Conservation (phyloP, 805 yeast genomes). For the Citeromyces nyonsensis region DNA sequence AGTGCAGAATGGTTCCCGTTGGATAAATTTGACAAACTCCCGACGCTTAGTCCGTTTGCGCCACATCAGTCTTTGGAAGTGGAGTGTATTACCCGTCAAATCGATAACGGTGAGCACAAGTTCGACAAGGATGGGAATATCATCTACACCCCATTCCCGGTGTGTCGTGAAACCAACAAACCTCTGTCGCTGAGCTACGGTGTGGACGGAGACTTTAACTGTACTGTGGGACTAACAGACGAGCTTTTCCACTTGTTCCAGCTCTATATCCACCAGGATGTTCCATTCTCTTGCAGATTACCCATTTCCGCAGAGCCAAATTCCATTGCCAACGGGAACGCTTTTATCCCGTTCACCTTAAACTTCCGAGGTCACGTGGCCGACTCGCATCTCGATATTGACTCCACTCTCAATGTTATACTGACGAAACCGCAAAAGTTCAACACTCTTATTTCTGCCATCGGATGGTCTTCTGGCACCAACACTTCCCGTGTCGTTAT, state of each 20-base stretch:
- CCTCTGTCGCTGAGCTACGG: slow-evolving; percentile 44
- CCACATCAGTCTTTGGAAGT: slow-evolving; percentile 27
- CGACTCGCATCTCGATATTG: slow-evolving; percentile 56
- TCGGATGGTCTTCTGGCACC: slow-evolving; percentile 46
- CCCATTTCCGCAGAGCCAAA: slow-evolving; percentile 30
- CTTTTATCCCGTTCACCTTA: slow-evolving; percentile 42
- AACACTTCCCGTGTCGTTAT: slow-evolving; percentile 47
- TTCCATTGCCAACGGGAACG: slow-evolving; percentile 19
- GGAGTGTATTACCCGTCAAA: slow-evolving; percentile 52
- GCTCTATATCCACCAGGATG: slow-evolving; percentile 63
- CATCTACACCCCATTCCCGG: slow-evolving; percentile 41
- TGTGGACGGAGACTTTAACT: slow-evolving; percentile 31
- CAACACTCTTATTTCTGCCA: slow-evolving; percentile 32
- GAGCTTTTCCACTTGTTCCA: slow-evolving; percentile 60
- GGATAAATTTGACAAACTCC: background rate
- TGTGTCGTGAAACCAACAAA: slow-evolving; percentile 46
- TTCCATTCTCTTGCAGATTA: slow-evolving; percentile 55
- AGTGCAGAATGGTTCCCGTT: slow-evolving; percentile 1
- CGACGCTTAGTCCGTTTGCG: slow-evolving; percentile 1
- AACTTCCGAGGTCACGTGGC: slow-evolving; percentile 53
- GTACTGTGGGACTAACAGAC: slow-evolving; percentile 49
- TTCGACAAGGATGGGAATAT: slow-evolving; percentile 48
- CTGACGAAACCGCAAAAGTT: slow-evolving; percentile 19
- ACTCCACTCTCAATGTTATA: slow-evolving; percentile 36
- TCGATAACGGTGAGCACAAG: slow-evolving; percentile 64